Conservation (phyloP, 2,329 filamentous ascomycete species). For the Penicillium sp. region DNA sequence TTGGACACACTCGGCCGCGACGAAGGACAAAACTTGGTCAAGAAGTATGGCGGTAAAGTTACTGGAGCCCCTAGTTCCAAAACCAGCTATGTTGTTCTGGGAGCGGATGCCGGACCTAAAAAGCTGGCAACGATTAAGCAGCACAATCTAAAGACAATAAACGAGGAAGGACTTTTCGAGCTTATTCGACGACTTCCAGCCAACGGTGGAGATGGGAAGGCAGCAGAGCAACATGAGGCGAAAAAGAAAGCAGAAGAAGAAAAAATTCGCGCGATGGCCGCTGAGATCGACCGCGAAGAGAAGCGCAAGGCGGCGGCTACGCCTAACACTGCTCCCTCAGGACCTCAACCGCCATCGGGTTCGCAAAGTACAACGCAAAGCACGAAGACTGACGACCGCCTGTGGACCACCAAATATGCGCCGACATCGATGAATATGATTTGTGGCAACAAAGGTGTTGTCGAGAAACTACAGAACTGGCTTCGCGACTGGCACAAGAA, state of each 20-base stretch:
- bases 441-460: conserved; percentile 82
- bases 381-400: too few relatives aligned
- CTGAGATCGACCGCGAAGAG: conserved; percentile 78
- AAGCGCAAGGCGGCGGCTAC: conserved; percentile 42
- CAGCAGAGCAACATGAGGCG: conserved; percentile 72
- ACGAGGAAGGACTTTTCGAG: conserved; percentile 83
- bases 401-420: conserved; percentile 94
- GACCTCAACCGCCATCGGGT: conserved; percentile 40
- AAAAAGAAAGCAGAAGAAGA: conserved; percentile 79
- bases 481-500: conserved; percentile 70
- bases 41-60: conserved; percentile 87
- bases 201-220: conserved; percentile 77
- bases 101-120: conserved; percentile 81
- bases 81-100: conserved; percentile 87
- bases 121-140: conserved; percentile 80
- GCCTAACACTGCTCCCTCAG: conserved; percentile 25
- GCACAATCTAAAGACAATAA: conserved; percentile 76
- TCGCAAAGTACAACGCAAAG: too few relatives aligned
- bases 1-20: conserved; percentile 72
- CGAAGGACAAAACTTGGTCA: conserved; percentile 76
- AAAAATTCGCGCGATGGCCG: conserved; percentile 69
- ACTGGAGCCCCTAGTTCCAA: conserved; percentile 78
- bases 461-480: conserved; percentile 86
- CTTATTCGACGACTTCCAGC: conserved; percentile 73
- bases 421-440: conserved; percentile 77